Evolutionary conservation across 176 grass and related monocot species (phyloP).

Genomic region (Carex parvula): DNA sequence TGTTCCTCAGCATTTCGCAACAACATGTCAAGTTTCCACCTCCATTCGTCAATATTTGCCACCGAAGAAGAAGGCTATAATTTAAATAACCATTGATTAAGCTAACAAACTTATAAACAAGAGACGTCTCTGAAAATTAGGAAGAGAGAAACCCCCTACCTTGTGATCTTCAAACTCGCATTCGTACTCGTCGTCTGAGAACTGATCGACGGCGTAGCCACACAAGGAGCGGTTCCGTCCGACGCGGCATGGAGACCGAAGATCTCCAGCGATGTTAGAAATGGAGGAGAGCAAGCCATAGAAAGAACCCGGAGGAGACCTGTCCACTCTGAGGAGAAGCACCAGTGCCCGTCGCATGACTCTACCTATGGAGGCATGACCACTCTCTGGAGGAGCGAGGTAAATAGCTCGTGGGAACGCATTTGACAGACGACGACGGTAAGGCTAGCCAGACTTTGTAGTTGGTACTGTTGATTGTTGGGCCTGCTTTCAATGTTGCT

Average conservation of each 20-base stretch:
- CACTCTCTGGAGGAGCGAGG: background rate
- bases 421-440: background rate
- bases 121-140: background rate
- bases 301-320: constrained; percentile 23
- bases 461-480: background rate
- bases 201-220: constrained; percentile 68
- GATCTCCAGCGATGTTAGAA: background rate
- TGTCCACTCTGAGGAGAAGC: constrained; percentile 36
- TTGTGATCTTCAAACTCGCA: constrained; percentile 81
- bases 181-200: constrained; percentile 92
- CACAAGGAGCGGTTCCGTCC: constrained; percentile 21
- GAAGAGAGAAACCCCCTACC: constrained; percentile 28
- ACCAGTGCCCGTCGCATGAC: constrained; percentile 16
- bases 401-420: background rate
- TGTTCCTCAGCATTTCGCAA: constrained; percentile 71
- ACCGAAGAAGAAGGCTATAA: constrained; percentile 75
- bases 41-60: constrained; percentile 97
- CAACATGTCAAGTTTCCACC: constrained; percentile 94
- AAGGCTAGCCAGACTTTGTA: no score
- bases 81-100: background rate
- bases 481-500: no score
- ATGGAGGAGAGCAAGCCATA: constrained; percentile 18
- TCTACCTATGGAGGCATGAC: constrained; percentile 25
- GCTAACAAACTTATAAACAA: background rate
- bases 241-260: constrained; percentile 24